Evolutionary conservation across 768 basidiomycete genomes (phyloP), one percentile per base, ranked within the genome.

Genomic region (Panaeolus papilionaceus): DNA sequence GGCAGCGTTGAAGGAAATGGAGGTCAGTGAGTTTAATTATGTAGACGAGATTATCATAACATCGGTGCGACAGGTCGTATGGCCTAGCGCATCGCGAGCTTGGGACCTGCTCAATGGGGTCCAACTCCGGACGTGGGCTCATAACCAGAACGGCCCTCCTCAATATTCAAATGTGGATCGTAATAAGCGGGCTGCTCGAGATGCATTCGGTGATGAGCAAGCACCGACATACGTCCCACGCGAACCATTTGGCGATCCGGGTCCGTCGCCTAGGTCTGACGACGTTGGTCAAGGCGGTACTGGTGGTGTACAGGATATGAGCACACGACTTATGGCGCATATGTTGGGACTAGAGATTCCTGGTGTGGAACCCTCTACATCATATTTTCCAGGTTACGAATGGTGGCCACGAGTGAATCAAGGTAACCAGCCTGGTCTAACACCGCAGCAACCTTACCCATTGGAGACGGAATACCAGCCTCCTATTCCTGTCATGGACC

Each of bases 301-400:
- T 68, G 78, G 78, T 38, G 89, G 88, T 42, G 86, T 89, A 37
- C 89, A 90, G 72, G 89, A 89, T 68, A 79, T 90, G 66, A 86
- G 85, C 68, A 86, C 85, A 39, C 84, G 88, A 61, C 83, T 91
- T 66, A 90, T 91, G 89, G 89, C 89, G 14, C 88, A 90, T 71
- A 91, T 91, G 89, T 77, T 91, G 26, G 89, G 89, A 16, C 76
- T 90, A 26, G 88, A 90, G 74, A 82, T 90, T 67, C 88, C 88
- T 54, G 89, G 88, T 37, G 81, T 89, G 38, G 89, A 89, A 67
- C 82, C 88, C 45, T 88, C 89, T 45, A 84, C 84, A 3, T 85
- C 85, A 12, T 85, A 82, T 69, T 82, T 80, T 74, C 82, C 85
- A 18, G 89, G 87, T 33, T 89, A 87, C 71, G 88, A 89, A 72